Evolutionary conservation across 2,329 filamentous ascomycete species (phyloP).

Genomic region (Paraconiothyrium brasiliense): DNA sequence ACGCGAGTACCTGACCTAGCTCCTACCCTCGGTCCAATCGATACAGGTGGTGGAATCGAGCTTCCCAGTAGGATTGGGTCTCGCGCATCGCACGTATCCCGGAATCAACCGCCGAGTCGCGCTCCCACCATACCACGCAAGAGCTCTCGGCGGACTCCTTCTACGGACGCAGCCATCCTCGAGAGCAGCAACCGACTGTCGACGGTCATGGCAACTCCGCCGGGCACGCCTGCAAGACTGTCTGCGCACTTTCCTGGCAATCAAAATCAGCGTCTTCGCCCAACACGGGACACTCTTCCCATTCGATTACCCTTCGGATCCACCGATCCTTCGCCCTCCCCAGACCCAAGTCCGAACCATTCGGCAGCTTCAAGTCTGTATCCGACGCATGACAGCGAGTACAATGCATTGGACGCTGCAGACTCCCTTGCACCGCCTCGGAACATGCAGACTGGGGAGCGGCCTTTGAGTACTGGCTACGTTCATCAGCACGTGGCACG

Average conservation of each 20-base stretch:
- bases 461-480: conserved; percentile 49
- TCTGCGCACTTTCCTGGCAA: conserved; percentile 22
- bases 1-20: conserved; percentile 60
- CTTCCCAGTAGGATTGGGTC: conserved; percentile 71
- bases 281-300: conserved; percentile 31
- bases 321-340: conserved; percentile 45
- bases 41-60: conserved; percentile 67
- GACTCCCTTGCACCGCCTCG: conserved; percentile 29
- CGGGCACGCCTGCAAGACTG: conserved; percentile 25
- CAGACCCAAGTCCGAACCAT: conserved; percentile 45
- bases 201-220: conserved; percentile 36
- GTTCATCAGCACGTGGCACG: conserved; percentile 51
- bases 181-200: conserved; percentile 38
- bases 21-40: conserved; percentile 68
- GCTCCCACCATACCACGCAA: conserved; percentile 69
- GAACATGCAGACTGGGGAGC: conserved; percentile 30
- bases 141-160: conserved; percentile 65
- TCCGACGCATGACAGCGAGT: conserved; percentile 33
- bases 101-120: conserved; percentile 37
- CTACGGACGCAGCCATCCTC: conserved; percentile 39
- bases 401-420: conserved; percentile 20
- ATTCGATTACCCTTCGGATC: conserved; percentile 51
- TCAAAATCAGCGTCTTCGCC: conserved; percentile 36
- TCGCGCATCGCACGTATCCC: conserved; percentile 58
- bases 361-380: conserved; percentile 49